Base-by-base conservation (phyloP, 305 asterid genomes). In the Stenogyne calaminthoides region DNA sequence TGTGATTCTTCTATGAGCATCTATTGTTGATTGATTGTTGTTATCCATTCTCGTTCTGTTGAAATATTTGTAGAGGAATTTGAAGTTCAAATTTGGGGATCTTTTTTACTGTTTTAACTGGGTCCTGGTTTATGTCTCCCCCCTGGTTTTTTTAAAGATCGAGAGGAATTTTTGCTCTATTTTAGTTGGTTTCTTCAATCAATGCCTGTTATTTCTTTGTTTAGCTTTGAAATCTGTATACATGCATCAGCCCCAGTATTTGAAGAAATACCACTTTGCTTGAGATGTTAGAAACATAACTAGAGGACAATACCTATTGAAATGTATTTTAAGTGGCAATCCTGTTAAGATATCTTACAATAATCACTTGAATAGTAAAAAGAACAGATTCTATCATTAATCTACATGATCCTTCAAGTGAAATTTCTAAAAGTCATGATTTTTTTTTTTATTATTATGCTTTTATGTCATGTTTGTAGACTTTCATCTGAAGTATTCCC, bases 71-170 rank as follows among this genome's bases (percentile, higher is more conserved):
- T 60, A 7, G 5, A 55, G 52, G 74, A 39, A 20, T 11, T 44
- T 29, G 51, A 56, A 54, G 69, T 39, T 44, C 19, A 58, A 34
- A 37, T 73, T 64, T 42, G 70, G 73, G 73, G 22, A 4, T 27
- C 46, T 56, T 25, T 25, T 54, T n/a, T n/a, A 15, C 27, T 74
- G 71, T 56, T 74, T 66, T 58, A 74, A 37, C 68, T 7, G 37
- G 54, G 19, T 56, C 34, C 37, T 3, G 44, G 25, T 20, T 55
- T 60, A 15, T 32, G 36, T 5, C 36, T 4, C 36, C 46, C 44
- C 62, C 18, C 7, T 36, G 20, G 0, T 4, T 42, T 44, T 59
- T 56, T 69, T 55, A 11, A 12, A 27, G 55, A 22, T 69, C 56
- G 69, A 64, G 54, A 44, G 20, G 75, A 74, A 18, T 64, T 9